These are phyloP conservation scores for Sequoiadendron giganteum DNA, from an alignment of 75 land plant species.

Conservation along the genomic window DNA sequence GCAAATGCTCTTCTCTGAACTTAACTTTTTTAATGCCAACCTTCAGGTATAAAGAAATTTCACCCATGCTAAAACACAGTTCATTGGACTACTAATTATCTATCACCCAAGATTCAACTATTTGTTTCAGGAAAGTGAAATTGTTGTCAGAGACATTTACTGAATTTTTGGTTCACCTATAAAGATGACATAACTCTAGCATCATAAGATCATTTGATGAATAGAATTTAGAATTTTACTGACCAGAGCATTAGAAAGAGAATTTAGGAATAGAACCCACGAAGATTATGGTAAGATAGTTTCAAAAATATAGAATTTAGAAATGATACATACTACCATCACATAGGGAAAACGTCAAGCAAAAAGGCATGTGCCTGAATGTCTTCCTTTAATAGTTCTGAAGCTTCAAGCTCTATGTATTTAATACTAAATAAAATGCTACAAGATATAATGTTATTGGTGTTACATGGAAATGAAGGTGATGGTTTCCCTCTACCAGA, in stretches of 20 bases:
- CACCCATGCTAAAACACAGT: neutral
- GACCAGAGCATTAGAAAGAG: neutral
- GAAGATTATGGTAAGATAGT: neutral
- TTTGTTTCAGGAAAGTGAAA: neutral
- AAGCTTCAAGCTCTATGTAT: neutral
- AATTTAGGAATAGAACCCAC: neutral
- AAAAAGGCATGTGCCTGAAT: neutral
- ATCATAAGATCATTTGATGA: neutral
- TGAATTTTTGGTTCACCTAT: neutral
- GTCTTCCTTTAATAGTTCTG: neutral
- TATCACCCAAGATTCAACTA: neutral
- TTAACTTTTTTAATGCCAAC: too few relatives aligned
- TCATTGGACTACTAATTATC: neutral
- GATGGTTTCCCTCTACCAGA: neutral
- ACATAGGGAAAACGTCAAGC: neutral
- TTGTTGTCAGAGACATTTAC: neutral
- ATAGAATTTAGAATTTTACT: neutral
- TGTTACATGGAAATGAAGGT: neutral
- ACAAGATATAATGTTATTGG: neutral
- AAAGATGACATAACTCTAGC: neutral
- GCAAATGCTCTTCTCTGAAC: too few relatives aligned
- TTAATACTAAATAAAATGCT: neutral
- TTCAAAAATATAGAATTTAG: neutral
- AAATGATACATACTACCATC: neutral
- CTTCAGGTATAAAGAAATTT: neutral